Conservation (phyloP, 305 asterid genomes). For the Fraxinus xanthoxyloides region DNA sequence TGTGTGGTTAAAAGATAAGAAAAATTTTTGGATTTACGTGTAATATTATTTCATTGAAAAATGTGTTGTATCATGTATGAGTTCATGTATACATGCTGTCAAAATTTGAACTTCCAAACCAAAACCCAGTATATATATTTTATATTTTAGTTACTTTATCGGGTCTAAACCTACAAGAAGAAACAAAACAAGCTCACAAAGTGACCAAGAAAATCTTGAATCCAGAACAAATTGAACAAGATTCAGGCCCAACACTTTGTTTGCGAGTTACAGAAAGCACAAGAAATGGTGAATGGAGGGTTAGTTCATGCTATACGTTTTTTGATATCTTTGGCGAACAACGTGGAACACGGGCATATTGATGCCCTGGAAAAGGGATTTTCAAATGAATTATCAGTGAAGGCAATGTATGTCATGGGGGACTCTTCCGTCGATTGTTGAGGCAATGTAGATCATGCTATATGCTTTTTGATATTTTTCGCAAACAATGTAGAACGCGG, state of each 20-base stretch:
- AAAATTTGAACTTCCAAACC: no score
- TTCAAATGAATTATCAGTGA: slow-evolving; percentile 26
- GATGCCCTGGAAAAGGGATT: slow-evolving; percentile 22
- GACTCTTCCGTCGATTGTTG: slow-evolving; percentile 75
- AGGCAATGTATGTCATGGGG: slow-evolving; percentile 53
- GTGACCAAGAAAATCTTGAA: slow-evolving; percentile 14
- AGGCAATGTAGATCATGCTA: slow-evolving; percentile 32
- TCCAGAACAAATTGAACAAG: not conserved
- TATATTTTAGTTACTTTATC: not conserved
- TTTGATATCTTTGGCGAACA: slow-evolving; percentile 15
- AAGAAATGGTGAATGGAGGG: slow-evolving; percentile 19
- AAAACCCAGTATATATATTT: no score
- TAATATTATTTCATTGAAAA: no score
- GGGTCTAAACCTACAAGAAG: not conserved
- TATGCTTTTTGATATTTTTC: slow-evolving; percentile 12
- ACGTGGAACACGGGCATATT: not conserved
- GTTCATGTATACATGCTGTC: no score
- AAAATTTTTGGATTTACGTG: no score
- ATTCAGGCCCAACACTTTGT: not conserved
- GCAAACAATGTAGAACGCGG: slow-evolving; percentile 1
- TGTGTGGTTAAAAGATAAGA: no score
- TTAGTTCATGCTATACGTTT: slow-evolving; percentile 9
- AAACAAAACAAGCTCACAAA: not conserved
- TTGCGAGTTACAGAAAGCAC: not conserved
- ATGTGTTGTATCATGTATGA: no score